phyloP scores from a whole-genome alignment of 2,329 filamentous ascomycete species.

The Fusarium scirpi region DNA sequence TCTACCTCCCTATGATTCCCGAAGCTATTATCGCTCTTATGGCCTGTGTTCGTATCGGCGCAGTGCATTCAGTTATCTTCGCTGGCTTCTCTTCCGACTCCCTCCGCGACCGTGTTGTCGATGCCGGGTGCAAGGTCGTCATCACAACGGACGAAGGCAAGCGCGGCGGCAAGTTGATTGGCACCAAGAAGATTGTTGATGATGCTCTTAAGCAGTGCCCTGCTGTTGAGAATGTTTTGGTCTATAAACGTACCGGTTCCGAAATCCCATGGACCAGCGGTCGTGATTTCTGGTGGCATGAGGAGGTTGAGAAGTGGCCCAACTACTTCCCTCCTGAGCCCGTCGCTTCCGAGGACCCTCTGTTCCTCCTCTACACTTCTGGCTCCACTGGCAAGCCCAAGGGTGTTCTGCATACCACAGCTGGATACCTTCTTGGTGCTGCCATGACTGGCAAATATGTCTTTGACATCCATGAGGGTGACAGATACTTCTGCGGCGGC shows the following conservation, averaged over 20 bases:
- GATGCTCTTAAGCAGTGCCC: conserved; percentile 97
- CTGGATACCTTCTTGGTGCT: conserved; percentile 92
- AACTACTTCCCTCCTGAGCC: conserved; percentile 89
- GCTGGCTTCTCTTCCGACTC: conserved; percentile 98
- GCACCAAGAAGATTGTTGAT: conserved; percentile 99
- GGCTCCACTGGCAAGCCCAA: conserved; percentile 99
- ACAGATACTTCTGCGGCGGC: conserved; percentile 96
- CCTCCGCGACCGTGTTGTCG: conserved; percentile 91
- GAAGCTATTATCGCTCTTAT: conserved; percentile 93
- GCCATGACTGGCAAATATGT: conserved; percentile 97
- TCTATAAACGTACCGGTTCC: conserved; percentile 94
- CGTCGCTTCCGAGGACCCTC: conserved; percentile 93
- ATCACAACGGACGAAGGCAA: conserved; percentile 98
- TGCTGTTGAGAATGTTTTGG: conserved; percentile 84
- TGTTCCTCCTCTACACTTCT: conserved; percentile 98
- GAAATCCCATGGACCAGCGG: conserved; percentile 91
- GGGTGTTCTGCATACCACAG: conserved; percentile 98
- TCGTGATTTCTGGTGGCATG: conserved; percentile 97
- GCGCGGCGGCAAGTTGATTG: conserved; percentile 96
- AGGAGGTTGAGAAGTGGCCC: conserved; percentile 97
- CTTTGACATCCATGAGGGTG: conserved; percentile 95
- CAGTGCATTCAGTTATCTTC: conserved; percentile 97
- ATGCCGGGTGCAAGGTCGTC: conserved; percentile 90
- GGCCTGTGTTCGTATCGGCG: conserved; percentile 91
- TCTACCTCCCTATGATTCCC: conserved; percentile 99